These are phyloP conservation scores for Drechslerella coelobrocha DNA, from an alignment of 2,329 filamentous ascomycete genomes.

Conservation along the genomic window DNA sequence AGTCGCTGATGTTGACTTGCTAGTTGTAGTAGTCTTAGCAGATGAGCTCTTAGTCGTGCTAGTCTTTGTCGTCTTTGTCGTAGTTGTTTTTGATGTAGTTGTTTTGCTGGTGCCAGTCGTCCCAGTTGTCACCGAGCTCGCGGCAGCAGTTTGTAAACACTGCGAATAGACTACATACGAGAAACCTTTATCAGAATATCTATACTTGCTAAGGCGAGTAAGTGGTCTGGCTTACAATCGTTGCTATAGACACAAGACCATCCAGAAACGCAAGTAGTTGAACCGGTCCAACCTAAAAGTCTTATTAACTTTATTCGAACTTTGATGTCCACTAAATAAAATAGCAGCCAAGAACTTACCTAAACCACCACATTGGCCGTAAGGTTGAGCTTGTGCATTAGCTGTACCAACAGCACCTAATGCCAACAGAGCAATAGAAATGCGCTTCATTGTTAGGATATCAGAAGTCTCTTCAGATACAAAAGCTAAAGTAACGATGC, in stretches of 20 bases:
- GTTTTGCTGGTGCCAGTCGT: constrained; percentile 1
- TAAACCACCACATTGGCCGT: constrained; percentile 24
- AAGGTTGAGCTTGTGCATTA: constrained; percentile 31
- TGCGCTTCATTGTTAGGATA: constrained; percentile 16
- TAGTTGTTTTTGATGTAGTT: background rate
- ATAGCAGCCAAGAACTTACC: background rate
- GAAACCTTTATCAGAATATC: background rate
- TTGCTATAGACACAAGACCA: constrained; percentile 25
- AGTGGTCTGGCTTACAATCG: constrained; percentile 32
- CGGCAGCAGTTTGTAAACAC: constrained; percentile 12
- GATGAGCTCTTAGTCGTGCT: background rate
- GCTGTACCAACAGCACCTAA: constrained; percentile 21
- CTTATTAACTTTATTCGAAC: background rate
- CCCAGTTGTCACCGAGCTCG: constrained; percentile 2
- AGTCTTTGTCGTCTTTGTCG: constrained; percentile 9
- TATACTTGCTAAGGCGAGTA: no score
- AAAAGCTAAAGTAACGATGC: no score
- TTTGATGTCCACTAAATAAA: background rate
- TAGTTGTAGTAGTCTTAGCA: constrained; percentile 2
- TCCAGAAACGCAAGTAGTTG: constrained; percentile 19
- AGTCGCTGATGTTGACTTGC: background rate
- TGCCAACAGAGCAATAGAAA: constrained; percentile 21
- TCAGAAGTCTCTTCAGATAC: no score
- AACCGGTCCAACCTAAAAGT: constrained; percentile 20
- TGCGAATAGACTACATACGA: constrained; percentile 20